Percentiles rank a stretch among this genome's conserved stretches.
Evolutionary conservation across 2,329 filamentous ascomycete species (phyloP).

Genomic region (Xylariomycetidae sp.): DNA sequence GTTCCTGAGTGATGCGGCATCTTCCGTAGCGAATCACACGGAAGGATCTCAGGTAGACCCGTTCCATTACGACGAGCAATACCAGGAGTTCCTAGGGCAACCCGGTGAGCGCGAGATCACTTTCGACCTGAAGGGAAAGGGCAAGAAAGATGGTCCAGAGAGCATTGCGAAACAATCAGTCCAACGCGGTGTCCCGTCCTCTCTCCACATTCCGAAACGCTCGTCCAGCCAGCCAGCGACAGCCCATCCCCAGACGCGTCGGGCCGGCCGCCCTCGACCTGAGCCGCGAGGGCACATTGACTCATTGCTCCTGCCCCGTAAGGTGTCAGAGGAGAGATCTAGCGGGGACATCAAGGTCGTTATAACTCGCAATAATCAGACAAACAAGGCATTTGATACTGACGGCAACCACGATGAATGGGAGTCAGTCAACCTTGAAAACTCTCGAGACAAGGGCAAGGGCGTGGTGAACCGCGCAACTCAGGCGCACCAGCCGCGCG

Average conservation of each 20-base stretch:
- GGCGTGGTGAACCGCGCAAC: background rate
- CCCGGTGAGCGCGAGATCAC: constrained; percentile 38
- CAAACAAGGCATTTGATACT: background rate
- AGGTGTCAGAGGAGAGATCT: constrained; percentile 1
- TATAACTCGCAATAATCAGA: constrained; percentile 8
- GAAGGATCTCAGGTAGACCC: too few species aligned
- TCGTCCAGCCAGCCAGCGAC: too few species aligned
- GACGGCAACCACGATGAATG: background rate
- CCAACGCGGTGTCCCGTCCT: too few species aligned
- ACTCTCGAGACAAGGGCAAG: background rate
- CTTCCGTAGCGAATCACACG: too few species aligned
- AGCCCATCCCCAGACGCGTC: too few species aligned
- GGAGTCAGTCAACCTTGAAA: background rate
- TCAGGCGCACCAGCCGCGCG: background rate
- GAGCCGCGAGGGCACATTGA: constrained; percentile 5
- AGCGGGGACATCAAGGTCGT: constrained; percentile 14
- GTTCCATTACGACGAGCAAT: too few species aligned
- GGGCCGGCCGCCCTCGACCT: background rate
- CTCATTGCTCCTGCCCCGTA: constrained; percentile 2
- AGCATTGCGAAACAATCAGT: too few species aligned
- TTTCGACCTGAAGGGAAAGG: constrained; percentile 29
- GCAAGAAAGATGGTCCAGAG: too few species aligned
- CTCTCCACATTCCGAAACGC: too few species aligned
- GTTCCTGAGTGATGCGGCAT: constrained; percentile 17
- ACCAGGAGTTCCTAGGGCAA: constrained; percentile 1